These are phyloP conservation scores for Fusarium bulbicola DNA, from an alignment of 2,329 filamentous ascomycete genomes.

Conservation along the genomic window DNA sequence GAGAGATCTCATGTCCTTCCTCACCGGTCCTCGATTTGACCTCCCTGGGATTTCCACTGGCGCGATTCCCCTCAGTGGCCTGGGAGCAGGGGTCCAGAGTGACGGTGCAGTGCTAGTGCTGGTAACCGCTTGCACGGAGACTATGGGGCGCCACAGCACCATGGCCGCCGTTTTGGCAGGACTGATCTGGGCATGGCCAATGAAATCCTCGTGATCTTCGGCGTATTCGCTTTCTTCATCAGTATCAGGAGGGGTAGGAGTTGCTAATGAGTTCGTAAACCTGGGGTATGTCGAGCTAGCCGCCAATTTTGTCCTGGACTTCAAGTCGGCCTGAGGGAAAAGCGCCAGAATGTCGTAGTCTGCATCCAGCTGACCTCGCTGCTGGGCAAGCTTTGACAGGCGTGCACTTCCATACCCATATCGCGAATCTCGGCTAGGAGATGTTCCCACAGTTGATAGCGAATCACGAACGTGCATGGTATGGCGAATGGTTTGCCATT, in stretches of 20 bases:
- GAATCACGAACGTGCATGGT: constrained; percentile 60
- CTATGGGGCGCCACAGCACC: constrained; percentile 35
- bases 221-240: constrained; percentile 54
- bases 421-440: constrained; percentile 36
- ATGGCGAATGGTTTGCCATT: constrained; percentile 67
- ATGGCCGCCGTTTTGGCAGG: constrained; percentile 29
- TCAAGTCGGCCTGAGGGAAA: constrained; percentile 25
- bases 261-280: constrained; percentile 20
- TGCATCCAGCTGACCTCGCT: constrained; percentile 25
- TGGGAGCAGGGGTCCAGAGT: constrained; percentile 37
- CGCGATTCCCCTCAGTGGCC: constrained; percentile 12
- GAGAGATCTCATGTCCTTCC: constrained; percentile 26
- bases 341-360: constrained; percentile 27
- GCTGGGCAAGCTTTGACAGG: constrained; percentile 23
- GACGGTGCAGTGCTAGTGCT: constrained; percentile 14
- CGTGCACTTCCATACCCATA: constrained; percentile 28
- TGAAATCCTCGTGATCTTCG: constrained; percentile 25
- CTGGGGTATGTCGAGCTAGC: constrained; percentile 27
- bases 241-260: constrained; percentile 62
- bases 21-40: constrained; percentile 5
- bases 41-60: constrained; percentile 11
- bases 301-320: constrained; percentile 12
- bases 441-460: constrained; percentile 55
- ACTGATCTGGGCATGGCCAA: constrained; percentile 20
- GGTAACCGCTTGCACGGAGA: constrained; percentile 16